Percentiles rank a stretch among this genome's conserved stretches.
phyloP scores from a whole-genome alignment of 2,329 filamentous ascomycete species.

The Alternaria sp. region DNA sequence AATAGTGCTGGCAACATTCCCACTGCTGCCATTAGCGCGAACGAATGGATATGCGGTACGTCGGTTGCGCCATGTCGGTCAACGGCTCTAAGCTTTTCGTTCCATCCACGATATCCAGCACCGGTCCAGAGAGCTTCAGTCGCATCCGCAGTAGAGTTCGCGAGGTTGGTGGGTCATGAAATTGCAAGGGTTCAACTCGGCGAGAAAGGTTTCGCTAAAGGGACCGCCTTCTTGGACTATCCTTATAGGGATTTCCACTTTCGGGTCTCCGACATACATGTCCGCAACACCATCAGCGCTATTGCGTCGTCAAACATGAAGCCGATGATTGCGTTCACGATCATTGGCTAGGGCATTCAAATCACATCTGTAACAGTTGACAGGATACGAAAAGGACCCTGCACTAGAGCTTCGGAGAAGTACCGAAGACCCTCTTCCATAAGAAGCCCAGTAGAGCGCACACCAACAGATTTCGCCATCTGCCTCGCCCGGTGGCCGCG shows the following conservation, averaged over 20 bases:
- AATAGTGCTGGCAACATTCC: not conserved
- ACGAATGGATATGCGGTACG: not conserved
- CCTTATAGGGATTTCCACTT: conserved; percentile 5
- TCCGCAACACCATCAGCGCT: conserved; percentile 12
- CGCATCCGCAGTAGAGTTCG: not conserved
- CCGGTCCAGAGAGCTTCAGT: not conserved
- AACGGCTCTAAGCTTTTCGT: not conserved
- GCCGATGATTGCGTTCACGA: not conserved
- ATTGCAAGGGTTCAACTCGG: conserved; percentile 12
- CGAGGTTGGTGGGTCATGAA: conserved; percentile 5
- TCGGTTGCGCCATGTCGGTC: not conserved
- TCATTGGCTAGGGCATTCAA: not conserved
- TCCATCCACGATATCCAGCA: not conserved
- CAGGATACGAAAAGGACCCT: not conserved
- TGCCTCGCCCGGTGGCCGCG: not conserved
- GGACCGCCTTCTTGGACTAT: conserved; percentile 6
- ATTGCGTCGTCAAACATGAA: conserved; percentile 2
- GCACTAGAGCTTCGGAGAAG: not conserved
- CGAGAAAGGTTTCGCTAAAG: conserved; percentile 16
- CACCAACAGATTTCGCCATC: not conserved
- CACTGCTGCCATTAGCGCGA: not conserved
- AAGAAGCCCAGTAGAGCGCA: not conserved
- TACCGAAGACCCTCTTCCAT: not conserved
- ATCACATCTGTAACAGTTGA: not conserved
- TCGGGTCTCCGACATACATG: conserved; percentile 14